These are phyloP conservation scores for Ganoderma sinense DNA, from an alignment of 1,284 basidiomycete species.

Conservation along the genomic window DNA sequence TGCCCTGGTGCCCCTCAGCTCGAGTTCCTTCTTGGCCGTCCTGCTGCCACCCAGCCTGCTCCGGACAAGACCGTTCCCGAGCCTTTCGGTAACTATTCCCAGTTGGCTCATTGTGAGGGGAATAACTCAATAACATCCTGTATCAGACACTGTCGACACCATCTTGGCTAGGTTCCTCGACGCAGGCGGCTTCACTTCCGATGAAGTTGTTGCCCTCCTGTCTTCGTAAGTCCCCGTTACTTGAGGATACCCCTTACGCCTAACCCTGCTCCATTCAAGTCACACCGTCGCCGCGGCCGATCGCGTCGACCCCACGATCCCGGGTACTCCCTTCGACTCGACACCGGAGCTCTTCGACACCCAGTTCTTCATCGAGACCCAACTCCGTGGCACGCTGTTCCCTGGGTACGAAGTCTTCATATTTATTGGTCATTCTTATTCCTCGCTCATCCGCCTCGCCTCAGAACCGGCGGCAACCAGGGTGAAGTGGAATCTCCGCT, in stretches of 20 bases:
- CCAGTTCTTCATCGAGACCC: slow-evolving; percentile 48
- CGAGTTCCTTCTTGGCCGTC: slow-evolving; percentile 43
- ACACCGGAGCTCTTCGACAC: slow-evolving; percentile 46
- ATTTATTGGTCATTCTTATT: background rate
- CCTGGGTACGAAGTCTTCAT: slow-evolving; percentile 33
- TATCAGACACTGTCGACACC: slow-evolving; percentile 39
- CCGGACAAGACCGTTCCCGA: slow-evolving; percentile 46
- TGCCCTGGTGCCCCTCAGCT: slow-evolving; percentile 51
- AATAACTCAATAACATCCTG: background rate
- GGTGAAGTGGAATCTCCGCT: slow-evolving; percentile 41
- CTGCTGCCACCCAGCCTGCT: slow-evolving; percentile 31
- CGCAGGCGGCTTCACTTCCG: slow-evolving; percentile 37
- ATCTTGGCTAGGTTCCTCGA: slow-evolving; percentile 52
- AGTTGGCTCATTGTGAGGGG: background rate
- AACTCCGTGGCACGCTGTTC: slow-evolving; percentile 42
- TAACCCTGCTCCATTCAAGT: background rate
- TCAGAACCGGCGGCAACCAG: slow-evolving; percentile 34
- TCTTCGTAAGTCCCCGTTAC: slow-evolving; percentile 32
- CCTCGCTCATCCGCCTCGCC: slow-evolving; percentile 13
- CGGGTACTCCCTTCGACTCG: slow-evolving; percentile 47
- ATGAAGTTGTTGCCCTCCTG: slow-evolving; percentile 49
- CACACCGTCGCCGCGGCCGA: slow-evolving; percentile 48
- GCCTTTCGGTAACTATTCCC: slow-evolving; percentile 34
- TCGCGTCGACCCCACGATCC: slow-evolving; percentile 32
- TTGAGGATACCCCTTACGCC: background rate